Conservation (phyloP, 768 basidiomycete species). For the Naematelia aurantialba region DNA sequence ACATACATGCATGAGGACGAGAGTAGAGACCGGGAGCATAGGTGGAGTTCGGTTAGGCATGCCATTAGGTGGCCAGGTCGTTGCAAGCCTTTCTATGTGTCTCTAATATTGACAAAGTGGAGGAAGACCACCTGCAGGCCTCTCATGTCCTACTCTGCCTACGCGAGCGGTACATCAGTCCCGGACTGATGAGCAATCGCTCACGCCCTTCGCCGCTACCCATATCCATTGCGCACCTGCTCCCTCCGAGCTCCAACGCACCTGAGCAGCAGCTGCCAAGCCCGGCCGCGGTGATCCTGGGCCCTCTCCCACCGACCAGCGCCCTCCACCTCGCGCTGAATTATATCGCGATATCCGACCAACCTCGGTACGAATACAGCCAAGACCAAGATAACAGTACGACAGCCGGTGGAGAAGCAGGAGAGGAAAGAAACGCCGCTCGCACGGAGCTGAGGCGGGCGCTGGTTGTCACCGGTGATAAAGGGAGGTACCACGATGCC, state of each 20-base stretch:
- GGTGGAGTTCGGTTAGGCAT: too few species aligned
- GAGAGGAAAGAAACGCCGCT: not conserved
- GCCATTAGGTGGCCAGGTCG: too few species aligned
- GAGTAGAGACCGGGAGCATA: too few species aligned
- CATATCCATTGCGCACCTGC: not conserved
- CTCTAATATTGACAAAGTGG: too few species aligned
- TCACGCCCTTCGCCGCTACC: not conserved
- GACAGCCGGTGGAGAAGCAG: not conserved
- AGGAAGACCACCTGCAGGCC: too few species aligned
- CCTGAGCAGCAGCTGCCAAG: constrained; percentile 3
- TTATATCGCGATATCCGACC: constrained; percentile 25
- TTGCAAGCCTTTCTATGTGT: too few species aligned
- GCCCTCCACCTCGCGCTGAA: constrained; percentile 32
- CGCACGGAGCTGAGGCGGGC: constrained; percentile 9
- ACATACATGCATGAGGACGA: too few species aligned
- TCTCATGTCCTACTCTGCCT: too few species aligned
- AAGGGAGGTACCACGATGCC: constrained; percentile 10
- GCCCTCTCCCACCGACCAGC: constrained; percentile 29
- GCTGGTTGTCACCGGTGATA: constrained; percentile 28
- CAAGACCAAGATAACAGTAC: too few species aligned
- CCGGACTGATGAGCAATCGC: not conserved
- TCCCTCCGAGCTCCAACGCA: not conserved
- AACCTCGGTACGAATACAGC: constrained; percentile 22
- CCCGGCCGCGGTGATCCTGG: constrained; percentile 20
- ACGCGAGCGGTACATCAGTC: too few species aligned